Base-by-base conservation (phyloP, 2,329 filamentous ascomycete species). In the Emergomyces orientalis region DNA sequence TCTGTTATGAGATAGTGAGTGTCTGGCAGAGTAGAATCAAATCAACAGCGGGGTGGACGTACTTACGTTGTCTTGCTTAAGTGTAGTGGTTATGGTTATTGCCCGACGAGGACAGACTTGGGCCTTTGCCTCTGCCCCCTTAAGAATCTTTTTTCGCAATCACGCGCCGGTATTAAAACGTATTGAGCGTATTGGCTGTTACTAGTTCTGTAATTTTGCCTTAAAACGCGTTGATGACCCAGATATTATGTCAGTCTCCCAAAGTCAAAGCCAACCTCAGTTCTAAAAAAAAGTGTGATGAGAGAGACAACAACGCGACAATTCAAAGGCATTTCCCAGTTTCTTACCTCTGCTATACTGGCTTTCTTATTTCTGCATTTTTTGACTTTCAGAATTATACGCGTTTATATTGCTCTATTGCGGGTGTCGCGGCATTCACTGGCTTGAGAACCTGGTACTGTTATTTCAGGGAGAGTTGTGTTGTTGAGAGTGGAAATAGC, bases 211-310 rank as follows among this genome's bases (percentile, higher is more conserved):
- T 58, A 58, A 43, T 34, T 59, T 59, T 59, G 17, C 22, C 22
- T 8, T 47, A 47, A 47, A 59, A 47, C 57, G 41, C 56, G 41
- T 59, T 47, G 39, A 59, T 59, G 39, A 59, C 39, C 49, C 25
- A 14, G 41, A 22, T 11, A 2, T 59, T 59, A 45, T 34, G 39
- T 59, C 37, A 39, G 32, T 34, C 5, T 17, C 32, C 19, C 56
- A 34, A 30, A n/a, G 37, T 22, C 22, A 19, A 57, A n/a, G 6
- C 22, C 54, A 57, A 37, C 54, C 54, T 22, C 34, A 37, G 14
- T 8, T 22, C 32, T 37, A n/a, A n/a, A 25, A 2, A 22, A 22
- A 3, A 25, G 45, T 19, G n/a, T 9, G 45, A 22, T 7, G 43
- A 11, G 1, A 14, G 8, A 1, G 17, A 32, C 11, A 54, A 32